phyloP scores from a whole-genome alignment of 2,329 filamentous ascomycete species.

The Neospermospora avenae region DNA sequence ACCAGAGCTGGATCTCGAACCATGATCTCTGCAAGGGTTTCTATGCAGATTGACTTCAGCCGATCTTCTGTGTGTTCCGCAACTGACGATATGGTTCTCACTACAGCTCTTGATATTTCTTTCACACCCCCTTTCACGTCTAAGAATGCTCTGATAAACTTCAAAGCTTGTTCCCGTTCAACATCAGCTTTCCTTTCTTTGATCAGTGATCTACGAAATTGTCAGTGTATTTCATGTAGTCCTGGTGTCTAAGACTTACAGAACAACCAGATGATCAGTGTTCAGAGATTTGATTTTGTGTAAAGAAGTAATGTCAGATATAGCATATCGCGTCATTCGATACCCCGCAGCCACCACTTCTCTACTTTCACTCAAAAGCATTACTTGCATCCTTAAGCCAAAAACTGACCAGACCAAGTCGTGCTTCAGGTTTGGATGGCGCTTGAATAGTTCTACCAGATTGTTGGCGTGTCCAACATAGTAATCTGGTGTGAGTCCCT shows the following conservation, averaged over 20 bases:
- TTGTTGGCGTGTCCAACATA: slow-evolving; percentile 92
- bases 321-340: slow-evolving; percentile 87
- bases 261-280: slow-evolving; percentile 87
- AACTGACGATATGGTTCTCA: slow-evolving; percentile 85
- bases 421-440: slow-evolving; percentile 90
- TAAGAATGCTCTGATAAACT: slow-evolving; percentile 91
- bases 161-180: slow-evolving; percentile 93
- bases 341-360: slow-evolving; percentile 96
- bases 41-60: slow-evolving; percentile 82
- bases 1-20: slow-evolving; percentile 80
- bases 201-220: slow-evolving; percentile 63
- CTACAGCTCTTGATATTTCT: slow-evolving; percentile 82
- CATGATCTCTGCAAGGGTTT: slow-evolving; percentile 89
- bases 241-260: slow-evolving; percentile 41
- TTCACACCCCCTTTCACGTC: slow-evolving; percentile 90
- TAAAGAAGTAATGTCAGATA: slow-evolving; percentile 86
- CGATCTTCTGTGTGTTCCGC: slow-evolving; percentile 72
- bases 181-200: slow-evolving; percentile 97
- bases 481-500: slow-evolving; percentile 87
- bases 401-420: slow-evolving; percentile 96
- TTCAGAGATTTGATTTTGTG: slow-evolving; percentile 84
- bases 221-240: slow-evolving; percentile 19
- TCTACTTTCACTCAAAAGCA: slow-evolving; percentile 92
- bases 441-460: slow-evolving; percentile 93
- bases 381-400: slow-evolving; percentile 86